These are phyloP conservation scores for Colletotrichum cordylinicola DNA, from an alignment of 2,329 filamentous ascomycete genomes.

Conservation along the genomic window DNA sequence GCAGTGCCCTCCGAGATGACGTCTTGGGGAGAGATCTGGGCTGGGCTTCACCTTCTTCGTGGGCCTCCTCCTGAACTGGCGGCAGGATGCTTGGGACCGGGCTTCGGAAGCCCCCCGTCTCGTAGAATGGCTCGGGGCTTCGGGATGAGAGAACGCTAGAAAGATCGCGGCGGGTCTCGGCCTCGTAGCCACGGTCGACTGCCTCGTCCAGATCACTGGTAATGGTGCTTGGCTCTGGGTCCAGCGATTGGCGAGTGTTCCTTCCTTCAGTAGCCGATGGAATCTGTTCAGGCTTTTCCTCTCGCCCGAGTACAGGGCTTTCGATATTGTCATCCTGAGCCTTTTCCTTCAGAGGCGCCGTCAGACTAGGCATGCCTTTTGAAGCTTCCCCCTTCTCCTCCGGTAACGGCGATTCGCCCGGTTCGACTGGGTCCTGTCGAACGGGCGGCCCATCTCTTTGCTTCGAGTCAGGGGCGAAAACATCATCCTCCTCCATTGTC, in stretches of 20 bases:
- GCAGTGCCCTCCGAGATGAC: conserved; percentile 22
- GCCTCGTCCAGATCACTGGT: conserved; percentile 21
- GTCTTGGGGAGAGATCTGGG: conserved; percentile 14
- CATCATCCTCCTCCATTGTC: not conserved
- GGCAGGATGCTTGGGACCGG: conserved; percentile 52
- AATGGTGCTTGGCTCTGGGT: conserved; percentile 1
- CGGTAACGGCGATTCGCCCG: not conserved
- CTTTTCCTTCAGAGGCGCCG: conserved; percentile 22
- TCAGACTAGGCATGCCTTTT: conserved; percentile 13
- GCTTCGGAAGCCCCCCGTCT: conserved; percentile 41
- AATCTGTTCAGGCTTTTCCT: not conserved
- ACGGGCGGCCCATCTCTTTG: not conserved
- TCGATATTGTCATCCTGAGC: conserved; percentile 36
- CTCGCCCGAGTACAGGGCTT: conserved; percentile 43
- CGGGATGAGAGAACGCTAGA: conserved; percentile 16
- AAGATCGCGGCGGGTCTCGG: conserved; percentile 31
- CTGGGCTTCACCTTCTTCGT: conserved; percentile 48
- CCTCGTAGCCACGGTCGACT: conserved; percentile 28
- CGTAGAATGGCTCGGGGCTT: conserved; percentile 15
- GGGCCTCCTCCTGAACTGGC: conserved; percentile 57
- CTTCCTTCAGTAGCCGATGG: not conserved
- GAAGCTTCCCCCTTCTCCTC: not conserved
- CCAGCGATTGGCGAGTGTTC: not conserved
- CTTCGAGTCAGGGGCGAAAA: not conserved
- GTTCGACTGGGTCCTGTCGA: not conserved